These are phyloP conservation scores for Dendrocalamus sinicus DNA, from an alignment of 176 grass and related monocot species.

Conservation along the genomic window DNA sequence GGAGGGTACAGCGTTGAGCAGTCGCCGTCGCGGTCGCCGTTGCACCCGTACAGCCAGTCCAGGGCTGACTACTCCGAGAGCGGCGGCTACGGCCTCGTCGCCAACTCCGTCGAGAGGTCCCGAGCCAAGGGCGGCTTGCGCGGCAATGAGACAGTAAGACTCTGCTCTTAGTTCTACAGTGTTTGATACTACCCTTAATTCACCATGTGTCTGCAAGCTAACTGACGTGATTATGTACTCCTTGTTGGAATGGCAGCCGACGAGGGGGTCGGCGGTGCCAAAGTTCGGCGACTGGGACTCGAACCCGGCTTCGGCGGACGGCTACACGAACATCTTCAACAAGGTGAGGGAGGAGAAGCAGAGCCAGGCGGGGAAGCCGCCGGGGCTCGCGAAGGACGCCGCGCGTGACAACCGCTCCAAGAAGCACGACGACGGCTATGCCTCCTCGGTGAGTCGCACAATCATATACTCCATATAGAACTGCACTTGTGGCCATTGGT, in stretches of 20 bases:
- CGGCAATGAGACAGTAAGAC: slow-evolving; percentile 52
- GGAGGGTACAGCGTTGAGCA: slow-evolving; percentile 46
- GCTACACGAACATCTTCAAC: slow-evolving; percentile 94
- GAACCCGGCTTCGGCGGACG: slow-evolving; percentile 87
- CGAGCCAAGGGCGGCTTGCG: slow-evolving; percentile 43
- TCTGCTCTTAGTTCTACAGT: not conserved
- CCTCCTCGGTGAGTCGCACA: slow-evolving; percentile 60
- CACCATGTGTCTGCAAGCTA: not conserved
- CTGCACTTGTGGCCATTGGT: not conserved
- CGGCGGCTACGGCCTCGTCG: slow-evolving; percentile 40
- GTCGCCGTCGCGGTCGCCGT: slow-evolving; percentile 43
- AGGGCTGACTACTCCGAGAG: slow-evolving; percentile 30
- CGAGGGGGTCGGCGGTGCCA: slow-evolving; percentile 76
- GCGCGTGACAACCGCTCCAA: slow-evolving; percentile 19
- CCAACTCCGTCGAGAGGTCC: slow-evolving; percentile 49
- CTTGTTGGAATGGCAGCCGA: slow-evolving; percentile 53
- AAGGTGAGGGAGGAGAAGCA: slow-evolving; percentile 91
- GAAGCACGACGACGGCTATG: slow-evolving; percentile 49
- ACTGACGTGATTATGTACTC: not conserved
- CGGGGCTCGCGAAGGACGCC: slow-evolving; percentile 43
- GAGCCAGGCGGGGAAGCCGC: slow-evolving; percentile 53
- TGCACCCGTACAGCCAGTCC: slow-evolving; percentile 46
- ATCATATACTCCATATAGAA: not conserved
- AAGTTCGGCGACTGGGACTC: slow-evolving; percentile 97
- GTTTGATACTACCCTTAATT: not conserved